Percentiles rank a stretch among this genome's conserved stretches.
phyloP scores from a whole-genome alignment of 345 rosid species.

The Eucalyptus leucophloia region DNA sequence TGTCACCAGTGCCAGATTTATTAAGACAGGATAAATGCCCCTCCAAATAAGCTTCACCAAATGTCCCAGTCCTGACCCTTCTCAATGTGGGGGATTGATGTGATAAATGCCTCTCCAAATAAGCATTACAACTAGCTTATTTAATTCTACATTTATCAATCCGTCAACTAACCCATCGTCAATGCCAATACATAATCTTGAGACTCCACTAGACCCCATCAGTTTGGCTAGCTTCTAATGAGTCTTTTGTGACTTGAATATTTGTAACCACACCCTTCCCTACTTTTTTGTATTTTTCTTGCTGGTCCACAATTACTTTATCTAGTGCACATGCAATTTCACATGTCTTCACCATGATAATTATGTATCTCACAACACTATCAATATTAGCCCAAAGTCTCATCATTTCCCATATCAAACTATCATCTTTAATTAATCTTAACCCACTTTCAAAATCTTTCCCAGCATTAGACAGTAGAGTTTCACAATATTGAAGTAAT shows the following conservation, averaged over 20 bases:
- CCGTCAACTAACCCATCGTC: no score
- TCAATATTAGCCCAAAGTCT: neutral
- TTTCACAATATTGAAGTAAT: neutral
- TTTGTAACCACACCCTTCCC: neutral
- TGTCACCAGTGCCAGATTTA: no score
- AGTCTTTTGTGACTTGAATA: neutral
- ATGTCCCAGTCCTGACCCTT: rapidly evolving
- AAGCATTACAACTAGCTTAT: no score
- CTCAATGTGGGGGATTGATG: no score
- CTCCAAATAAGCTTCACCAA: no score
- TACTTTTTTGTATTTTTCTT: neutral
- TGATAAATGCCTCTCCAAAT: no score
- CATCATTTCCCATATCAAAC: neutral
- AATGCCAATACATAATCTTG: neutral
- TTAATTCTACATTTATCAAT: no score
- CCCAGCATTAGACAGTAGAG: neutral
- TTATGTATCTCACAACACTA: no score
- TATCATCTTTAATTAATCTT: neutral
- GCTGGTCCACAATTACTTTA: neutral
- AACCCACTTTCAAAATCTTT: no score
- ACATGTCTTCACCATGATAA: neutral
- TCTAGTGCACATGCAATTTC: neutral
- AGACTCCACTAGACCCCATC: neutral
- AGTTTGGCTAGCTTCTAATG: neutral
- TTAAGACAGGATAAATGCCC: no score